Conservation (phyloP, 345 rosid species). For the Citropsis articulata region DNA sequence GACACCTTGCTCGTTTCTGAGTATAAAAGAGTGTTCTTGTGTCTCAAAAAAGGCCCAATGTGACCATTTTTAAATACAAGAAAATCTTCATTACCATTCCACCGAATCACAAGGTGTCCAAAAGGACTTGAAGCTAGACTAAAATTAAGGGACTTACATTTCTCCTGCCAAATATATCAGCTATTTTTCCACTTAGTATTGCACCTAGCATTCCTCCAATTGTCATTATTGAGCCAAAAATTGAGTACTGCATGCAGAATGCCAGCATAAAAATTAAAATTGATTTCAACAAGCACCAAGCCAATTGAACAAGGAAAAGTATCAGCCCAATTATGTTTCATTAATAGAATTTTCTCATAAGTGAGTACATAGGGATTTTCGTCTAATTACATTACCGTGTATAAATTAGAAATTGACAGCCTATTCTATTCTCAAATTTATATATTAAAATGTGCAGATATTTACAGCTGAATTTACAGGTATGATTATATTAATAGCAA, state of each 20-base stretch:
- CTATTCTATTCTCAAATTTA: too few relatives aligned
- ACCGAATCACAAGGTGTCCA: too few relatives aligned
- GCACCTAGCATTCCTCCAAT: constrained; percentile 63
- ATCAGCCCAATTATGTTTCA: background rate
- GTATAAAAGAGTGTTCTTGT: too few relatives aligned
- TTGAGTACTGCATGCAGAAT: constrained; percentile 48
- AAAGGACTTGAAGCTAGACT: background rate
- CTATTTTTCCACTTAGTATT: constrained; percentile 36
- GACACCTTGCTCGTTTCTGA: too few relatives aligned
- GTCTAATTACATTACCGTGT: background rate
- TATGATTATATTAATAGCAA: too few relatives aligned
- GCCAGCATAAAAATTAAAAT: background rate
- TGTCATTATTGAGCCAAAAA: constrained; percentile 54
- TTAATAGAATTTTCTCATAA: too few relatives aligned
- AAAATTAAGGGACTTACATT: constrained; percentile 19
- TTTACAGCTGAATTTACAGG: too few relatives aligned
- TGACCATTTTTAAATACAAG: too few relatives aligned
- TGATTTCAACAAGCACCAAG: background rate
- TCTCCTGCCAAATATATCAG: constrained; percentile 46
- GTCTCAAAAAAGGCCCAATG: too few relatives aligned
- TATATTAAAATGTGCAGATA: too few relatives aligned
- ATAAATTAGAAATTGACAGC: background rate
- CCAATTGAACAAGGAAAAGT: background rate
- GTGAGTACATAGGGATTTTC: too few relatives aligned
- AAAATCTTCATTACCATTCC: too few relatives aligned